Evolutionary conservation across 176 grass and related monocot species (phyloP).

Genomic region (Canna indica): DNA sequence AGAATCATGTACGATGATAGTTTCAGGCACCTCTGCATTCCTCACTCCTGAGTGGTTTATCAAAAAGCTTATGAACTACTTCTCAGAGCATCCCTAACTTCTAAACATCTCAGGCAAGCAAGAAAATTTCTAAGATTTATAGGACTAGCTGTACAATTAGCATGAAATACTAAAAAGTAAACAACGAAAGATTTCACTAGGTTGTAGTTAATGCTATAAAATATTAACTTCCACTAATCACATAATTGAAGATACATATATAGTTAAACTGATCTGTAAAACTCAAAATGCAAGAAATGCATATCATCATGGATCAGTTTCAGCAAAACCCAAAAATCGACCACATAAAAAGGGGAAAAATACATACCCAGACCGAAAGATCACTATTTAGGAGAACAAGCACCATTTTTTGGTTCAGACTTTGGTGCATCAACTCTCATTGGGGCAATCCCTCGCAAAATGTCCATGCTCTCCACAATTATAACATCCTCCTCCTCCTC

Average conservation of each 20-base stretch:
- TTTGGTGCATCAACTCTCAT: slow-evolving; percentile 1
- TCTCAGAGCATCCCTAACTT: too few relatives aligned
- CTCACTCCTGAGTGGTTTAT: too few relatives aligned
- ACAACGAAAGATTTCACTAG: too few relatives aligned
- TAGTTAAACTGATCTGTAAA: too few relatives aligned
- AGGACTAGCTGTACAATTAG: too few relatives aligned
- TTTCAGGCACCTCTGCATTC: too few relatives aligned
- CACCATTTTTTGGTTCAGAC: background rate
- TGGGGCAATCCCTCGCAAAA: slow-evolving; percentile 34
- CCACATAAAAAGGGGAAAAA: background rate
- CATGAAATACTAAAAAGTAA: too few relatives aligned
- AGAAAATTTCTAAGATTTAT: too few relatives aligned
- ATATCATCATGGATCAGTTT: background rate
- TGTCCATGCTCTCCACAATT: slow-evolving; percentile 28
- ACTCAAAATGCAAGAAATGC: background rate
- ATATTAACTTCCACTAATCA: background rate
- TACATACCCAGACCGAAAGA: background rate
- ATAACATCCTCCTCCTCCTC: slow-evolving; percentile 17
- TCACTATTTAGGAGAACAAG: background rate
- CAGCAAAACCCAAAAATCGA: background rate
- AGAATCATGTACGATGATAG: too few relatives aligned
- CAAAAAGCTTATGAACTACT: too few relatives aligned
- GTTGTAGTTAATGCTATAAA: too few relatives aligned
- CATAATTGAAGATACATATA: background rate
- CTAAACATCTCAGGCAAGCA: too few relatives aligned